Evolutionary conservation across 495 filamentous ascomycete genomes (phyloP), one percentile per base, ranked within the genome.

Genomic region (Podospora appendiculata): DNA sequence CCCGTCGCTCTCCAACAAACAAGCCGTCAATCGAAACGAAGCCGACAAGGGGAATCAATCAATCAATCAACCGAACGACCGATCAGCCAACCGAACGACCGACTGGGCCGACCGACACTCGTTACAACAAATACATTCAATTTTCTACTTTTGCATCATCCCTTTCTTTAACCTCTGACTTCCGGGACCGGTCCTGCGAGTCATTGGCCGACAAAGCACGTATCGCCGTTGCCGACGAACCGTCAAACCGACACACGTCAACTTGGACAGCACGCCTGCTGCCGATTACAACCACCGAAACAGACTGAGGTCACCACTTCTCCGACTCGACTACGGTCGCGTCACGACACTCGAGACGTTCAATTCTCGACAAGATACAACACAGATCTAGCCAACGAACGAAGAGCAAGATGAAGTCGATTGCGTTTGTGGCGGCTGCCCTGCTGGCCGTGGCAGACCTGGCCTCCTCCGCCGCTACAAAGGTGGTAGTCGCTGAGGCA

Each of bases 331-430:
- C 25, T 25, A 25, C 25, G 25, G 25, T 25, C 25, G 25, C 25
- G 25, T 25, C 25, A 25, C 25, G 25, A 25, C 25, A 25, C 25
- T 25, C 25, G 25, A 25, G 25, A 25, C 25, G 25, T 25, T 25
- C 25, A 25, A 25, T 32, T n/a, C 6, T 35, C 39, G 19, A 50
- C 45, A 47, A 25, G 25, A 25, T 25, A 25, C 25, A 25, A 25
- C 25, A 38, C 36, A 38, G 36, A 38, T 38, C 36, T 38, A 11
- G 36, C 36, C 35, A 35, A 40, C 17, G 10, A 6, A 9, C 32
- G 9, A 45, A 45, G 13, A 19, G 4, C 57, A 60, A n/a, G 10
- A 70, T 70, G 67, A 62, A 61, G 57, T 53, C 60, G 13, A 48
- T 55, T 33, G 14, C 46, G 2, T 33, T 64, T 11, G 13, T 62